A percentile compares a stretch with the other conserved stretches of the same genome.
Conservation (phyloP, 371 early-diverging fungal species). For the Mortierella sp. region DNA sequence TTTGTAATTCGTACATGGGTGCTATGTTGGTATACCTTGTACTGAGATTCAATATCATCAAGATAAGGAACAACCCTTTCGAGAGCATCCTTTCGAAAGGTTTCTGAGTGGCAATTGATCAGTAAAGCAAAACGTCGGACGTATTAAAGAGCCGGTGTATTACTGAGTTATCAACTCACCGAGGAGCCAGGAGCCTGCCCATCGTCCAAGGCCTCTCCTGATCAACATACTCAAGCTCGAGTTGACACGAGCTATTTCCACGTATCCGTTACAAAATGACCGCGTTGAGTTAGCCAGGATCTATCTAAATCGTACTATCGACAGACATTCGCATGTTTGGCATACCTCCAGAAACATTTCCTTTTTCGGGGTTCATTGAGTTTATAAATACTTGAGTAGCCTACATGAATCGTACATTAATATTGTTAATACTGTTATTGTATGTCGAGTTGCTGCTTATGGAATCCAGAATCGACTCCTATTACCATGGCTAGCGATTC, state of each 20-base stretch:
- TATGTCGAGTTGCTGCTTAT: background rate
- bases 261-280: background rate
- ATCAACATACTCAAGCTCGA: conserved; percentile 32
- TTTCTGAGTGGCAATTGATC: conserved; percentile 5
- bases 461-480: background rate
- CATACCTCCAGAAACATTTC: background rate
- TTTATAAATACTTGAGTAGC: conserved; percentile 10
- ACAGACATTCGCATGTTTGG: background rate
- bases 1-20: background rate
- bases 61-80: conserved; percentile 30
- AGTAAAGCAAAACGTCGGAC: background rate
- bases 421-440: background rate
- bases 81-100: conserved; percentile 27
- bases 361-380: conserved; percentile 11
- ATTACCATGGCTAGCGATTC: conserved; percentile 6
- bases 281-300: background rate
- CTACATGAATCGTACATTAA: background rate
- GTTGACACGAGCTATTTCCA: background rate
- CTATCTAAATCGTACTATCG: background rate
- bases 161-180: conserved; percentile 15
- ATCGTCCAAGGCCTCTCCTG: conserved; percentile 30
- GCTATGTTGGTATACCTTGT: conserved; percentile 23
- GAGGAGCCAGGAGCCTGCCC: conserved; percentile 41
- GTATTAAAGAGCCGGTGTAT: background rate
- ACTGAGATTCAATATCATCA: conserved; percentile 22